Conservation (phyloP, 2,329 filamentous ascomycete species). For the Xylariaceae sp. region DNA sequence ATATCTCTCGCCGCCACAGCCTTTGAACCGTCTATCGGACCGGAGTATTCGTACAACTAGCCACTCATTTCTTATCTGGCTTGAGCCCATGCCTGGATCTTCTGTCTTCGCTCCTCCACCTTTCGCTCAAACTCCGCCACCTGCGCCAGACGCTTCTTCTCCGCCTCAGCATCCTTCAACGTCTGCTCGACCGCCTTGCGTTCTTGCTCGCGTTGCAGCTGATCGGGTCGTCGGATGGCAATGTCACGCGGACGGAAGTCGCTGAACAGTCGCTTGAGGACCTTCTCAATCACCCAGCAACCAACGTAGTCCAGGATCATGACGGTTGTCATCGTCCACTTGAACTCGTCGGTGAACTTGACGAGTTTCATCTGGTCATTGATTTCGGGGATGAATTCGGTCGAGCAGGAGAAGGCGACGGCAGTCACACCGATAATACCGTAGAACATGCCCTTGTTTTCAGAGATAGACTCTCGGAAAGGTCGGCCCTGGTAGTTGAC, state of each 20-base stretch:
- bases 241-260: constrained; percentile 95
- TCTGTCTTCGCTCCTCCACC: constrained; percentile 46
- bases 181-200: constrained; percentile 57
- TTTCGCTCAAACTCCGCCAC: constrained; percentile 56
- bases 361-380: constrained; percentile 92
- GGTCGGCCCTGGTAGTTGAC: constrained; percentile 99
- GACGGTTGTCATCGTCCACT: constrained; percentile 71
- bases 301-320: constrained; percentile 86
- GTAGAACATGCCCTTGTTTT: constrained; percentile 98
- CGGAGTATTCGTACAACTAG: background rate
- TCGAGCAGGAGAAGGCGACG: constrained; percentile 90
- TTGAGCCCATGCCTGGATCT: constrained; percentile 44
- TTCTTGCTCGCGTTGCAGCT: constrained; percentile 68
- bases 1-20: background rate
- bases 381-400: constrained; percentile 91
- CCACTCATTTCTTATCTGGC: background rate
- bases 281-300: constrained; percentile 83
- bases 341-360: constrained; percentile 84
- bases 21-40: background rate
- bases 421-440: constrained; percentile 84
- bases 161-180: constrained; percentile 46
- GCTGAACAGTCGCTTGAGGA: constrained; percentile 78
- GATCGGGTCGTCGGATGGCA: constrained; percentile 77
- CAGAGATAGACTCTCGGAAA: constrained; percentile 91
- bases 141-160: constrained; percentile 49